Evolutionary conservation across 2,329 filamentous ascomycete species (phyloP), one percentile per base, ranked within the genome.

Genomic region (Hymenoscyphus repandus): DNA sequence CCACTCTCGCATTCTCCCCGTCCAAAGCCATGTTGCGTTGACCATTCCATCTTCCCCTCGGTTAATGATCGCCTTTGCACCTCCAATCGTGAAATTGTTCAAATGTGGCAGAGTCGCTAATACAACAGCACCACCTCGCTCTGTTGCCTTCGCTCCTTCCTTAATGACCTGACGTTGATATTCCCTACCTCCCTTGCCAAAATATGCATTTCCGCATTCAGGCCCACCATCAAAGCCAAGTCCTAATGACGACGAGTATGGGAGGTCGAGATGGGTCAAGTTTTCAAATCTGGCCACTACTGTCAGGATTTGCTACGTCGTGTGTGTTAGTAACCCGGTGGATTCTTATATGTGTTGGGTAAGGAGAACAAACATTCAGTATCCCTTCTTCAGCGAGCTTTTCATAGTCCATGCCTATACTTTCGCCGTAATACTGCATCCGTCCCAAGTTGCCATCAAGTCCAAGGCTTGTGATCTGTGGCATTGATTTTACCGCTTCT

Each of bases 181-280:
- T 47, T n/a, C 27, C 18, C 44, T 42, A 30, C 49, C 49, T 3
- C 13, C 17, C 37, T 47, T 47, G 13, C 49, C 49, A 11, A 38
- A 36, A 27, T 51, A 51, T n/a, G 36, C 49, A 42, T 51, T 51
- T 31, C 49, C 49, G 37, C 45, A 51, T 2, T 44, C 38, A 11
- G 44, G 18, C 1, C 49, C 49, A 10, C 49, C 45, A 27, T 43
- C 36, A 9, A 51, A 51, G 7, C 49, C 45, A 30, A 51, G n/a
- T 20, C 11, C 30, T 38, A 51, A 32, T 12, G 9, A n/a, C 1
- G 31, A 33, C 11, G 44, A 43, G 12, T 7, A 7, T 3, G 49
- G 45, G n/a, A 51, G 39, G 39, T 48, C 45, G 20, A 51, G 20
- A 32, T 51, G 49, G 4, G 44, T 51, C 9, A 51, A 44, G 17